Evolutionary conservation across 2,329 filamentous ascomycete species (phyloP).

Genomic region (Pyricularia sp.): DNA sequence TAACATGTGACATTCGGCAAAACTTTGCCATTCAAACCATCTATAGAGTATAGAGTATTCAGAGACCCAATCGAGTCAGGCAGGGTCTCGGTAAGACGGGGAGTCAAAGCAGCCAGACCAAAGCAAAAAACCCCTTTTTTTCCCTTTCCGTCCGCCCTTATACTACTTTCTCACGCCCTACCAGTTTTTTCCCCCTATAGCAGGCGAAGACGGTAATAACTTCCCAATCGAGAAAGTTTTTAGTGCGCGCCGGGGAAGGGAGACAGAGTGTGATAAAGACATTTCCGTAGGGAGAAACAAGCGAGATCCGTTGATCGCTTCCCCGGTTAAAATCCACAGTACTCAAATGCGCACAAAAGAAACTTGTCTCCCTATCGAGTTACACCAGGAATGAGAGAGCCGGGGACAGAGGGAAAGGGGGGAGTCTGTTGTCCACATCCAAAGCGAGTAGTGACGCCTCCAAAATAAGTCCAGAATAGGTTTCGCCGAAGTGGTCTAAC

Average conservation of each 20-base stretch:
- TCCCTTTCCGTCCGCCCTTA: background rate
- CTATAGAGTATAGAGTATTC: too few species aligned
- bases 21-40: background rate
- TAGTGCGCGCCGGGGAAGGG: background rate
- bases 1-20: background rate
- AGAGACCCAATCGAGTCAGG: background rate
- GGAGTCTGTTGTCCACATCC: background rate
- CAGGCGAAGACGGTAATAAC: background rate
- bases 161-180: background rate
- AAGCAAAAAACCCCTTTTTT: background rate
- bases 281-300: background rate
- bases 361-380: background rate
- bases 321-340: background rate
- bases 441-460: background rate
- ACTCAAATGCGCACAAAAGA: background rate
- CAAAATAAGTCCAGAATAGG: background rate
- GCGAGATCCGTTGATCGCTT: background rate
- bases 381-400: background rate
- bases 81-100: background rate
- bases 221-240: background rate
- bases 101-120: background rate
- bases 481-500: background rate
- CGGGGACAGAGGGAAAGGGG: background rate
- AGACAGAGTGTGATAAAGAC: background rate
- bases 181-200: background rate